Base-by-base conservation (phyloP, 768 basidiomycete species). In the Sarcodon aspratus region DNA sequence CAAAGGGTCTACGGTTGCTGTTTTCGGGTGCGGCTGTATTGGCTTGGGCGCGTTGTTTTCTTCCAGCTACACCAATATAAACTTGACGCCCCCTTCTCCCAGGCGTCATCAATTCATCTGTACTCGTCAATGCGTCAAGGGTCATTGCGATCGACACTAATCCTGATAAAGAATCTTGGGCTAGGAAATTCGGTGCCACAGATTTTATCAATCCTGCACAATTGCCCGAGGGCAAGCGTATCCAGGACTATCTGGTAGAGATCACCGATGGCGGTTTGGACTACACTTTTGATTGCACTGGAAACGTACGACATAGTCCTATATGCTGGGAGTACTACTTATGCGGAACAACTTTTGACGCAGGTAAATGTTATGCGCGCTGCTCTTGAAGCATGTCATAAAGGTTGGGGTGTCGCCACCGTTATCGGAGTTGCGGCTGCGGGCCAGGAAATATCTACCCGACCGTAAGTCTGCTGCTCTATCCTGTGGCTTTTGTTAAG, bases 381-480 rank as follows among this genome's bases (percentile, higher is more conserved):
- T 45, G 96, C 96, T 21, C 78, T 99, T 44, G 96, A 99, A 69
- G 88, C 93, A n/a, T 97, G 93, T 66, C 96, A 99, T 68, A 98
- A 98, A 63, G 96, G 96, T 11, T 99, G 96, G 96, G 96, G 96
- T 57, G 84, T 97, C 38, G 90, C 83, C 50, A 97, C 90, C 49
- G 63, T 99, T 55, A 97, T 99, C 51, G 95, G 95, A 52, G 96
- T 99, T 37, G 96, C 96, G 3, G 92, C 93, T 18, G 92, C 96
- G 15, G 96, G 96, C 7, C 83, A 96, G 59, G 96, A 98, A 54
- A 67, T 61, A 44, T 63, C 62, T 32, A 62, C 59, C 36, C 57
- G 62, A 36, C 63, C 66, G 61, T 61, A 50, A 59, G 61, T 59
- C 13, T 42, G 44, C 45, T 48, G 31, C 17, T 35, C 79, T 79